Conservation (phyloP, 306 rosid genomes). For the Vigna trinervia region DNA sequence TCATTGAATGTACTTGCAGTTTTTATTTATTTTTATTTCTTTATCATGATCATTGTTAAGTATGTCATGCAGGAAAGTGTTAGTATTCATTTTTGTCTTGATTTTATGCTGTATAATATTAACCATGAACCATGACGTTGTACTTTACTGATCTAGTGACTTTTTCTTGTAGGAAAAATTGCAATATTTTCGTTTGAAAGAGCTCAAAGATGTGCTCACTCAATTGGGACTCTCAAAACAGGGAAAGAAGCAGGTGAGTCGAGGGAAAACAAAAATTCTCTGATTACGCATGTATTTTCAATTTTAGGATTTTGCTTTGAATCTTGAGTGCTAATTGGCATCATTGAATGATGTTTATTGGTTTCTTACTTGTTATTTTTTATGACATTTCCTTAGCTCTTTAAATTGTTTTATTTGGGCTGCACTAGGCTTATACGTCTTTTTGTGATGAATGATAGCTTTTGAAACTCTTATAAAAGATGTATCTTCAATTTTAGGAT, state of each 20-base stretch:
- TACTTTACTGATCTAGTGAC: conserved; percentile 26
- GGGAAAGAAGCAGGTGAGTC: conserved; percentile 96
- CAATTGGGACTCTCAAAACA: conserved; percentile 93
- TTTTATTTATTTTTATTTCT: conserved; percentile 35
- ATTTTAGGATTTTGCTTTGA: conserved; percentile 10
- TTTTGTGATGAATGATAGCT: neutral
- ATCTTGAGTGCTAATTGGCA: conserved; percentile 1
- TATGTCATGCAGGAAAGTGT: neutral
- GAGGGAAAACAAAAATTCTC: conserved; percentile 1
- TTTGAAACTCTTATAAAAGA: conserved; percentile 23
- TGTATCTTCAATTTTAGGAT: conserved; percentile 6
- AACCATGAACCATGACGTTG: conserved; percentile 4
- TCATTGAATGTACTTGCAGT: conserved; percentile 14
- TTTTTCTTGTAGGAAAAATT: conserved; percentile 68
- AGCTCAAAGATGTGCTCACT: conserved; percentile 93
- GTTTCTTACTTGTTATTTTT: conserved; percentile 28
- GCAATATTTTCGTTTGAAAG: conserved; percentile 83
- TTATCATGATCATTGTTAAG: neutral
- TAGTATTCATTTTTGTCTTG: neutral
- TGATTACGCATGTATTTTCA: conserved; percentile 32
- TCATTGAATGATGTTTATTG: neutral
- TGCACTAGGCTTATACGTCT: conserved; percentile 16
- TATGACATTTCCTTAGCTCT: neutral
- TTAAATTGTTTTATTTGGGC: neutral
- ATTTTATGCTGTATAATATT: conserved; percentile 20